phyloP scores from a whole-genome alignment of 2,329 filamentous ascomycete genomes.

The Fusarium sp. region DNA sequence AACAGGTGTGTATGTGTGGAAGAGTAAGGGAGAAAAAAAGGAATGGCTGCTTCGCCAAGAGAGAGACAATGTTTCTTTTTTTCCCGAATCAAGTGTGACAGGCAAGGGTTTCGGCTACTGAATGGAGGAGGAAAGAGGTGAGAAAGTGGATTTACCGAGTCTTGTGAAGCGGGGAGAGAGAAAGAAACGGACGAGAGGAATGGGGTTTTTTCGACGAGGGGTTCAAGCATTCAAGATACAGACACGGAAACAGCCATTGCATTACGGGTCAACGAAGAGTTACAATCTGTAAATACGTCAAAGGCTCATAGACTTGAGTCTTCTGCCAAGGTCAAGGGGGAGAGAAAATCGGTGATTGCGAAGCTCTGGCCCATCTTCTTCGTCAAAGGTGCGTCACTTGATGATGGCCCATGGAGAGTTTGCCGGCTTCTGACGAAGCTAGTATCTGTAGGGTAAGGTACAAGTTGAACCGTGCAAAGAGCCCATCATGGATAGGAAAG shows the following conservation, averaged over 20 bases:
- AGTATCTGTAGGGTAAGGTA: slow-evolving; percentile 34
- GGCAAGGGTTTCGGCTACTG: slow-evolving; percentile 23
- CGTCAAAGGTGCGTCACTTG: slow-evolving; percentile 42
- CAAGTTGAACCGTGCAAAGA: slow-evolving; percentile 25
- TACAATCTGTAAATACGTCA: neutral
- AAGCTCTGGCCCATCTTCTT: slow-evolving; percentile 7
- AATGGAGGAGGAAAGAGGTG: slow-evolving; percentile 23
- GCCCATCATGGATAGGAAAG: slow-evolving; percentile 8
- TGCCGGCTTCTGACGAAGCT: slow-evolving; percentile 22
- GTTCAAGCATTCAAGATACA: slow-evolving; percentile 17
- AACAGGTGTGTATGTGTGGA: slow-evolving; percentile 12
- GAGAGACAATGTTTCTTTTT: slow-evolving; percentile 18
- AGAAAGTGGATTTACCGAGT: slow-evolving; percentile 30
- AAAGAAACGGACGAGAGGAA: slow-evolving; percentile 10
- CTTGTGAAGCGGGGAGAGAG: slow-evolving; percentile 29
- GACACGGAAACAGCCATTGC: slow-evolving; percentile 9
- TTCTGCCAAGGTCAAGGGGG: neutral
- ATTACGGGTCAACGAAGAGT: neutral
- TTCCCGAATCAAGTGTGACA: slow-evolving; percentile 9
- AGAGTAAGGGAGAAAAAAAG: neutral
- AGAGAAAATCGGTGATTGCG: slow-evolving; percentile 14
- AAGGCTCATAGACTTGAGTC: slow-evolving; percentile 1
- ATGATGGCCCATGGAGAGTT: slow-evolving; percentile 9
- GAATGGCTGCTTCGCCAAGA: slow-evolving; percentile 28
- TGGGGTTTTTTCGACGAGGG: neutral